Base-by-base conservation (phyloP, 306 rosid genomes). In the Comarum palustre region DNA sequence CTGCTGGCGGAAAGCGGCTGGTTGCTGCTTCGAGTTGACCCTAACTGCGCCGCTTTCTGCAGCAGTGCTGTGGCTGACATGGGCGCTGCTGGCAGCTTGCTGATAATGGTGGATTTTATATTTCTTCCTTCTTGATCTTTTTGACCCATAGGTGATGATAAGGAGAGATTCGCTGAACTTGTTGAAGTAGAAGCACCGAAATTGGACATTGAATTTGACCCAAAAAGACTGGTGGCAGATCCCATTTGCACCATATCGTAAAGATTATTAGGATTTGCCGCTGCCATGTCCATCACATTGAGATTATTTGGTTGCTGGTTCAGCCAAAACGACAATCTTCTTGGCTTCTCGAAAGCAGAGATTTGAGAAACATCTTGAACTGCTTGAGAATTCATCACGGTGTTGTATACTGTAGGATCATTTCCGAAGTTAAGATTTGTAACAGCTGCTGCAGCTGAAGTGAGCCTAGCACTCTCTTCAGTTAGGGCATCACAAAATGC, bases 401-500 rank as follows among this genome's bases (percentile, higher is more conserved):
- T 82, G 45, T 8, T 79, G 75, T 20, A 66, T 34, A 41, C 71
- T 61, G 78, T 48, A 38, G 71, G 75, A 34, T 93, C 96, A 7
- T 84, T 87, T 62, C 88, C 88, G 55, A 93, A 88, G 74, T 81
- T 86, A 20, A 91, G 85, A 84, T 87, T 87, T 41, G 90, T 72
- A 2, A 89, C 51, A 2, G 82, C n/a, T 5, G 89, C 42, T 0
- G 82, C 15, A 57, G 84, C 85, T 63, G 95, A 77, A 32, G 90
- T 88, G 48, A 90, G 70, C 38, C 98, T 87, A 0, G 93, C 96
- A 74, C 98, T 93, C 79, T 93, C 98, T 79, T 90, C 97, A 5
- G 97, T 96, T 73, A 93, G 88, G 15, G 98, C 98, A 82, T 93
- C 98, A 22, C 98, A 93, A 81, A 93, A 93, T 8, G 98, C 98